Percentiles rank a stretch among this genome's conserved stretches.
phyloP scores from a whole-genome alignment of 306 rosid species.

The Ziziphus jujuba region DNA sequence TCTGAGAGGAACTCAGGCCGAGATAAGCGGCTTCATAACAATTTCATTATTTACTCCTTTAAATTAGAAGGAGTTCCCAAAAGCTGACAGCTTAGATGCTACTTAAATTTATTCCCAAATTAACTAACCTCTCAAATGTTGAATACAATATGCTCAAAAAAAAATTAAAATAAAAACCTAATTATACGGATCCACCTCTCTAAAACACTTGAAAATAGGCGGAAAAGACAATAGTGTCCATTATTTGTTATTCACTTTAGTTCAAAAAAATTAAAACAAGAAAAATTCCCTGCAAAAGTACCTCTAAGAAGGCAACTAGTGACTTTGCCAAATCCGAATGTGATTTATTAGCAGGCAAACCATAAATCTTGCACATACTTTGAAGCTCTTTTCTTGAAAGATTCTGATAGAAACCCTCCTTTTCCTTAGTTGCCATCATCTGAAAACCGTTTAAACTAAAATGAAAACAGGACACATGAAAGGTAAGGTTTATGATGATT shows the following conservation, averaged over 20 bases:
- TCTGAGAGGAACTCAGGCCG: too few species aligned
- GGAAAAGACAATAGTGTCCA: not conserved
- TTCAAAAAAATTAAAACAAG: not conserved
- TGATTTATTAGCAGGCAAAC: slow-evolving; percentile 39
- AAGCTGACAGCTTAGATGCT: too few species aligned
- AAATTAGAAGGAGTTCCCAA: too few species aligned
- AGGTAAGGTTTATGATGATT: not conserved
- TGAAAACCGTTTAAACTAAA: not conserved
- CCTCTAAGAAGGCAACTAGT: slow-evolving; percentile 30
- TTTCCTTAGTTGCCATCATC: slow-evolving; percentile 32
- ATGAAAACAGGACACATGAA: not conserved
- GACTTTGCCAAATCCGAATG: slow-evolving; percentile 32
- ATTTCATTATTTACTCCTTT: too few species aligned
- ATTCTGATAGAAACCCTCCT: slow-evolving; percentile 24
- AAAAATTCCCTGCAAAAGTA: not conserved
- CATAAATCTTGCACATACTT: slow-evolving; percentile 33
- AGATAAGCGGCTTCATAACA: too few species aligned
- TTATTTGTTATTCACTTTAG: not conserved
- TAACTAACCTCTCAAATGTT: too few species aligned
- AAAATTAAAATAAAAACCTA: not conserved
- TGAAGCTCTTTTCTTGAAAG: slow-evolving; percentile 41
- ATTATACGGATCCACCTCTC: not conserved
- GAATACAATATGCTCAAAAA: not conserved
- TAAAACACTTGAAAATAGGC: not conserved
- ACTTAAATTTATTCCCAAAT: too few species aligned